A percentile compares a stretch with the other conserved stretches of the same genome.
Conservation (phyloP, 2,329 filamentous ascomycete species). For the Fusarium acutatum region DNA sequence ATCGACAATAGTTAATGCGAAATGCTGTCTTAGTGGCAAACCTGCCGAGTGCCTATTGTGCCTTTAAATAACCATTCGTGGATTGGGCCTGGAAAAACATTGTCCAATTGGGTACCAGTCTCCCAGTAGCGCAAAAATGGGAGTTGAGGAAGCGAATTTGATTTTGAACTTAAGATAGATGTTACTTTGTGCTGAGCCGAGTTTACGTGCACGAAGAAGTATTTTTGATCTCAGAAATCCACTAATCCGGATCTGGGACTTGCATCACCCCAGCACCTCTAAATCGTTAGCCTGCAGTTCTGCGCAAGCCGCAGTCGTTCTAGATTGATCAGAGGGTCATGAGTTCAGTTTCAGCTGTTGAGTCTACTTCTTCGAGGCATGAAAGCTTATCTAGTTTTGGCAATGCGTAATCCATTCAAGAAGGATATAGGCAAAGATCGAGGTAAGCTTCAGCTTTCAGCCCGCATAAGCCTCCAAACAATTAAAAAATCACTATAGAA, state of each 20-base stretch:
- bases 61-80: no score
- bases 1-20: not conserved
- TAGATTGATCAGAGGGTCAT: not conserved
- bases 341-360: not conserved
- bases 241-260: not conserved
- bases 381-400: not conserved
- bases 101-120: not conserved
- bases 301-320: not conserved
- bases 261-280: not conserved
- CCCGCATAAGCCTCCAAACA: not conserved
- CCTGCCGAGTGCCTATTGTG: not conserved
- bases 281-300: not conserved
- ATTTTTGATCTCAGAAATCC: rapidly evolving
- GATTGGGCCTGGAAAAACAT: rapidly evolving
- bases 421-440: rapidly evolving
- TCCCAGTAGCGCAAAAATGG: not conserved
- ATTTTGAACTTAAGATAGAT: not conserved
- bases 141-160: not conserved
- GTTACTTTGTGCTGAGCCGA: rapidly evolving
- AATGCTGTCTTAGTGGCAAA: not conserved
- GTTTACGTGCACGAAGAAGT: not conserved
- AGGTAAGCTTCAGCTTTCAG: not conserved
- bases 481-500: rapidly evolving
- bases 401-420: rapidly evolving
- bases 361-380: no score